Evolutionary conservation across 2,329 filamentous ascomycete genomes (phyloP), one percentile per base, ranked within the genome.

Genomic region (Sporothrix variecibatus): DNA sequence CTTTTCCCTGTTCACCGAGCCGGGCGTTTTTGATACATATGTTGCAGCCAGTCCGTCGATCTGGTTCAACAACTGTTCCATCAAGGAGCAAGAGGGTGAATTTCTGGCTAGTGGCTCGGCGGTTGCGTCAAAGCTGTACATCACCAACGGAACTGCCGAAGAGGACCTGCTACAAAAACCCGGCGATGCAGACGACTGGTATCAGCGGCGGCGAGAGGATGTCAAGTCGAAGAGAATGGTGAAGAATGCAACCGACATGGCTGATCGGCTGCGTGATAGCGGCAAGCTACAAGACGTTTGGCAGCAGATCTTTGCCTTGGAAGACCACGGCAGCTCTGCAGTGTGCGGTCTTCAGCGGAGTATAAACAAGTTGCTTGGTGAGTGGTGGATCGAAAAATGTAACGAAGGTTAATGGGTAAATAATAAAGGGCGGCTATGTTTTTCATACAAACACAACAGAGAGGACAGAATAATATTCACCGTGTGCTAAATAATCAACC

Each of bases 271-370:
- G 17, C 26, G 17, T 17, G 5, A 5, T 8, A 69, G 65, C 17
- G 65, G 43, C 0, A 49, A 34, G 26, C n/a, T 69, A 12, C 7
- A 28, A 7, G 43, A 69, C 1, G 43, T 69, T 0, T 69, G 65
- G 65, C 15, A 51, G 20, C 65, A 69, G 28, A 34, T 51, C 3
- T 69, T 69, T 2, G 43, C 28, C 12, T 11, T 51, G 1, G 65
- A 69, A 17, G 65, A 69, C 26, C 65, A 69, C 43, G 65, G 65
- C 7, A 69, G 65, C 46, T 49, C 65, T 3, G 65, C 65, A 2
- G 26, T 69, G 2, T 20, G 15, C 6, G 65, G 65, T 1, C 43
- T 69, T 3, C 65, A 69, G 3, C 23, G 65, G 31, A 23, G 43
- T 6, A 69, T 69, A 2, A 69, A 51, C 15, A 69, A 69, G 28